Evolutionary conservation across 768 basidiomycete genomes (phyloP), one percentile per base, ranked within the genome.

Genomic region (Leccinum olivaceopallidum): DNA sequence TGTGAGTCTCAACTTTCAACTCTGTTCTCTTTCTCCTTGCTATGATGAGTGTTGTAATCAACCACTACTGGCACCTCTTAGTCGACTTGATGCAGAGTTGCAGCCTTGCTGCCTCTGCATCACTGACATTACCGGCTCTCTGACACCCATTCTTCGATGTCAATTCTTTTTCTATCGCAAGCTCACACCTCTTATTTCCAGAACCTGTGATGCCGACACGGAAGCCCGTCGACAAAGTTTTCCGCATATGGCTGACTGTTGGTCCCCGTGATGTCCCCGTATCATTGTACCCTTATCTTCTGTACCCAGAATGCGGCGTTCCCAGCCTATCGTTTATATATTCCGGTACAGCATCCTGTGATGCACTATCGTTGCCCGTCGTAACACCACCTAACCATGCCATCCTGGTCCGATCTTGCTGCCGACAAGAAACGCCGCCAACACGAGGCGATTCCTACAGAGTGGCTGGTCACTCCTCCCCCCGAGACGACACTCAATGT

Each of bases 31-130:
- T 53, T 5, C 34, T 50, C 6, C 26, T 9, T n/a, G 20, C 22
- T 39, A 48, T 65, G 90, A 92, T 83, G 90, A 92, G 90, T 83
- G 89, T 92, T 90, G 89, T 71, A 70, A 69, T 76, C 87, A 84
- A 81, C 81, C 80, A 76, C 70, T 57, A 83, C 84, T 92, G 90
- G 90, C 89, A 91, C 90, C 90, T 92, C 90, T 91, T 92, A 92
- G 90, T 90, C 86, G 88, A 92, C 83, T 72, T 85, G 84, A 74
- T 78, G 67, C 79, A 72, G 73, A 72, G 64, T 59, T 65, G 39
- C 64, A 48, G 71, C 70, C 67, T 68, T 63, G 69, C 10, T 61
- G 70, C 75, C 74, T 76, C 77, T 76, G 82, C 74, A 76, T 85
- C 83, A 85, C 83, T 91, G 90, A 90, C 90, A 91, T 92, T 73